Evolutionary conservation across 495 filamentous ascomycete species (phyloP), one percentile per base, ranked within the genome.

Genomic region (Penicillium macrosclerotiorum): DNA sequence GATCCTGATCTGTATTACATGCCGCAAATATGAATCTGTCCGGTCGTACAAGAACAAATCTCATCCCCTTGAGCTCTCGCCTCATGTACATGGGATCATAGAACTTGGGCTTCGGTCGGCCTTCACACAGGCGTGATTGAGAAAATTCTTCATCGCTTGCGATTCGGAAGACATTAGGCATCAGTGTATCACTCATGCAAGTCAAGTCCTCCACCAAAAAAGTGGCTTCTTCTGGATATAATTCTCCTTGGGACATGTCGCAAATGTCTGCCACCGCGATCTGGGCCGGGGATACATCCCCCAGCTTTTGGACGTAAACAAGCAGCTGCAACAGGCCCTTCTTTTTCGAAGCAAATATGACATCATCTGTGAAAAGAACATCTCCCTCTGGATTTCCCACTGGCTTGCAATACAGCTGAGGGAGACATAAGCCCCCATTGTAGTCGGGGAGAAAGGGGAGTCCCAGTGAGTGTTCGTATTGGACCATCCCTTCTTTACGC

Each of bases 391-490:
- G 35, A 8, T 17, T 27, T 5, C 12, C 25, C 11, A 44, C 5
- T 0, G 41, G 13, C 14, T 39, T 51, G 32, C 64, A 67, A 33
- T 64, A 72, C 0, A 64, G 56, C 42, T 70, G 68, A 3, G 65
- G 62, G 16, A 70, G 52, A 24, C 47, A 62, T 3, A 60, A 27
- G 0, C 67, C 65, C 1, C 68, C 68, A 13, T 52, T 55, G 7
- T 46, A 32, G 0, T 49, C 47, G 0, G 56, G 60, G n/a, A 69
- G 35, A 37, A 70, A 72, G 1, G 63, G 60, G 54, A 68, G 58
- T 3, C 63, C 64, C 1, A 17, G 14, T 0, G 38, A 37, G 22
- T 63, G 42, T 6, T 49, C 12, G 37, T 70, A 70, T 16, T 42
- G 52, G 9, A 64, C 51, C 41, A 65, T 38, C 0, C 61, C 60